These are phyloP conservation scores for Pseudovirgaria hyperparasitica DNA, from an alignment of 2,329 filamentous ascomycete genomes.

Conservation along the genomic window DNA sequence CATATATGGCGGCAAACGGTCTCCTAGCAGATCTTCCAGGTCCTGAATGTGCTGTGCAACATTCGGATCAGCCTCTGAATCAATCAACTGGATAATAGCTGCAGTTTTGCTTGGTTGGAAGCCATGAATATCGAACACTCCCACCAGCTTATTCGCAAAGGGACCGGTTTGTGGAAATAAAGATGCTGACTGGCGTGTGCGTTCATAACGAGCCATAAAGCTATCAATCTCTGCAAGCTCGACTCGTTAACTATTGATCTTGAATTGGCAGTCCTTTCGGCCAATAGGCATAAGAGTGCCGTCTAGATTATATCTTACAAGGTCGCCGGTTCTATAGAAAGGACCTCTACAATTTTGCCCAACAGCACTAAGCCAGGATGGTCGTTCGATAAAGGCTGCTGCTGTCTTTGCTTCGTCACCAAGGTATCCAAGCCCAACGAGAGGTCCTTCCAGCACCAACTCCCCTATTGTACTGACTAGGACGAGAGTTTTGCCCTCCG, in stretches of 20 bases:
- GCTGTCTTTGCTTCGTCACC: conserved; percentile 14
- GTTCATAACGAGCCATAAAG: conserved; percentile 12
- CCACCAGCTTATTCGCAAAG: no score
- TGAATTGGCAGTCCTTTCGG: conserved; percentile 5
- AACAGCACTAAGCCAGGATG: no score
- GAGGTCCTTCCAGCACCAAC: conserved; percentile 8
- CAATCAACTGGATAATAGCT: neutral
- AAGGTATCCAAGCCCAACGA: conserved; percentile 10
- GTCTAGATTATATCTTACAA: conserved; percentile 2
- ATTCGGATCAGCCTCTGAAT: conserved; percentile 11
- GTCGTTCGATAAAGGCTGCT: conserved; percentile 11
- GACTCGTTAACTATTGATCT: conserved; percentile 22
- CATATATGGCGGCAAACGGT: conserved; percentile 19
- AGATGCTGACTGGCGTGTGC: conserved; percentile 22
- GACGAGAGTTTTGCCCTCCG: no score
- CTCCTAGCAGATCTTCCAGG: conserved; percentile 1
- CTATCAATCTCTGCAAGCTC: conserved; percentile 25
- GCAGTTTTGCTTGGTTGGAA: neutral
- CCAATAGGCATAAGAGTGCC: conserved; percentile 5
- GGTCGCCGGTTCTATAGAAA: conserved; percentile 4
- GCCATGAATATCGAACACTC: conserved; percentile 11
- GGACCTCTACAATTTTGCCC: no score
- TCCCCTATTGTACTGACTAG: conserved; percentile 28
- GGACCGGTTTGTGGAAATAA: no score
- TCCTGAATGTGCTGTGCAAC: neutral